Evolutionary conservation across 495 filamentous ascomycete genomes (phyloP).

Genomic region (Xylaria longipes): DNA sequence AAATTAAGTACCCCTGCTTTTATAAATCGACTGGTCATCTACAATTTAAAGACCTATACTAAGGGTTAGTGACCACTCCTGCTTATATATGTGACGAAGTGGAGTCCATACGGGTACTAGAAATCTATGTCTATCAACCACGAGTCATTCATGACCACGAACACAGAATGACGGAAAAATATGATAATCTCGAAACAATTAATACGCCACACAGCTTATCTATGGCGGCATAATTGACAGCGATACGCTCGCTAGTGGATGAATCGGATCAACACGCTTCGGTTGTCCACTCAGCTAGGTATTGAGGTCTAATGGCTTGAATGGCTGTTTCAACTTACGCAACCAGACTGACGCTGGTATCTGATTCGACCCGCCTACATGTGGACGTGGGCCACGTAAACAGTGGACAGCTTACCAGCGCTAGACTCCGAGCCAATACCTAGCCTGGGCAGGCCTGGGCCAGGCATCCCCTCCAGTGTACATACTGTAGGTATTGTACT

Average conservation of each 20-base stretch:
- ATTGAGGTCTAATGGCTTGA: constrained; percentile 1
- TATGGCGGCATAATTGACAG: background rate
- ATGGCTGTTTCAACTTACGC: constrained; percentile 24
- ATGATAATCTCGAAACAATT: background rate
- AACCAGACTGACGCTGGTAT: background rate
- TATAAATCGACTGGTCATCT: too few species aligned
- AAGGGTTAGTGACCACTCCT: too few species aligned
- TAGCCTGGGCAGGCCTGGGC: too few species aligned
- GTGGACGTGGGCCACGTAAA: constrained; percentile 19
- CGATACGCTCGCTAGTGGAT: constrained; percentile 1
- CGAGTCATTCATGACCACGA: background rate
- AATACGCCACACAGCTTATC: background rate
- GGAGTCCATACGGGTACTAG: too few species aligned
- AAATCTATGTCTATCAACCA: background rate
- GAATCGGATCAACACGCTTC: background rate
- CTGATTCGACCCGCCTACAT: constrained; percentile 24
- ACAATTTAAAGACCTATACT: too few species aligned
- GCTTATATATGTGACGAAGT: too few species aligned
- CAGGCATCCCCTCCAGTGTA: background rate
- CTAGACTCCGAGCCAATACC: constrained; percentile 15
- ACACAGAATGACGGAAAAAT: background rate
- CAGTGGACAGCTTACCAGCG: constrained; percentile 6
- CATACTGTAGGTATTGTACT: too few species aligned
- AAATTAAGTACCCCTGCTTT: too few species aligned
- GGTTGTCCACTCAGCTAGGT: constrained; percentile 5